A percentile compares a stretch with the other conserved stretches of the same genome.
phyloP scores from a whole-genome alignment of 257 asterid genomes.

The Petunia secreta region DNA sequence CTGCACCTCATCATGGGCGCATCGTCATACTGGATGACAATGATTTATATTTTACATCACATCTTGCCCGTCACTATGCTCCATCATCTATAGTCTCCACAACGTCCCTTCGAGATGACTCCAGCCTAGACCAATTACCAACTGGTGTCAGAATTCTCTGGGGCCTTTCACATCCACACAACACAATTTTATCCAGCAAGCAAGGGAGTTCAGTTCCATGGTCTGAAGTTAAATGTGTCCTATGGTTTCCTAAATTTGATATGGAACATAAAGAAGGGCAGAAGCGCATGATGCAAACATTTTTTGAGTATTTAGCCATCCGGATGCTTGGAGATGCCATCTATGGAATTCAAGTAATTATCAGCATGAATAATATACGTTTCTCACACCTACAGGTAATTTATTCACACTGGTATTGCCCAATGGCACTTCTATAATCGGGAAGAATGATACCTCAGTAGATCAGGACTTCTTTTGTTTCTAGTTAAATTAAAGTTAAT shows the following conservation, averaged over 20 bases:
- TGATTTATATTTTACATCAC: slow-evolving; percentile 64
- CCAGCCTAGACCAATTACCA: slow-evolving; percentile 46
- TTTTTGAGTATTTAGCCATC: slow-evolving; percentile 71
- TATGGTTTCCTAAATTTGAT: slow-evolving; percentile 82
- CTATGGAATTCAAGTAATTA: slow-evolving; percentile 53
- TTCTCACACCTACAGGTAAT: slow-evolving; percentile 84
- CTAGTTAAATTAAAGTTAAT: background rate
- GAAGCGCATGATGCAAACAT: slow-evolving; percentile 45
- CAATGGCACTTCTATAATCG: background rate
- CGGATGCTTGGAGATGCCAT: slow-evolving; percentile 70
- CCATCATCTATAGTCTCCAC: slow-evolving; percentile 67
- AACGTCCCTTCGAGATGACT: slow-evolving; percentile 49
- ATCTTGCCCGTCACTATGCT: slow-evolving; percentile 46
- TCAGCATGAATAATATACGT: slow-evolving; percentile 77
- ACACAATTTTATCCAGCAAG: slow-evolving; percentile 58
- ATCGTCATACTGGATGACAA: slow-evolving; percentile 71
- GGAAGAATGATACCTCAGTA: background rate
- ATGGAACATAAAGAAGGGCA: slow-evolving; percentile 48
- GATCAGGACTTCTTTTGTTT: background rate
- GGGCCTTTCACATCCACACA: slow-evolving; percentile 70
- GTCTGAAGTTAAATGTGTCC: slow-evolving; percentile 64
- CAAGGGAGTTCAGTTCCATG: slow-evolving; percentile 55
- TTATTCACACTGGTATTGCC: background rate
- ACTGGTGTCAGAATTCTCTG: slow-evolving; percentile 51
- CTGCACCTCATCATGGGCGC: slow-evolving; percentile 52